Percentiles rank a stretch among this genome's conserved stretches.
Conservation (phyloP, 2,329 filamentous ascomycete species). For the Aciculosporium take region DNA sequence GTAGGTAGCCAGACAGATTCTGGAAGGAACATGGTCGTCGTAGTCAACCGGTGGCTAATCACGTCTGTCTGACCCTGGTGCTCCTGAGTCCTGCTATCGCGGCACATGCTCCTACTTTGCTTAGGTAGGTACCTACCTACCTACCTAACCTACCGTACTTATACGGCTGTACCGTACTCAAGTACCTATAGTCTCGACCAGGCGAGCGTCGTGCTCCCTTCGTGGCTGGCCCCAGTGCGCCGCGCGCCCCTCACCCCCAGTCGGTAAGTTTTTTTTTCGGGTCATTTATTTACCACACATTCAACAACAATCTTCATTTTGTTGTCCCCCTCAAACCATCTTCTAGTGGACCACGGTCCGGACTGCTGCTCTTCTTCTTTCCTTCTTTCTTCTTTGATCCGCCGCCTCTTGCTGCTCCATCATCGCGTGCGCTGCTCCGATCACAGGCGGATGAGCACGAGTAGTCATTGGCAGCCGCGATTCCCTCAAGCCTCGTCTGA, state of each 20-base stretch:
- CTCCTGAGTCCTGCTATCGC: background rate
- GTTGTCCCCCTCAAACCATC: conserved; percentile 1
- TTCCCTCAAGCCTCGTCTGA: conserved; percentile 4
- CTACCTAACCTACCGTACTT: too few relatives aligned
- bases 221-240: conserved; percentile 1
- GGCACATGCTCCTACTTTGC: too few relatives aligned
- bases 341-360: conserved; percentile 1
- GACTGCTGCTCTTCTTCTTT: conserved; percentile 7
- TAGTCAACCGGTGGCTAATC: background rate
- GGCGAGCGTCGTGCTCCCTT: background rate
- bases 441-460: conserved; percentile 3
- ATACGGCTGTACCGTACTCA: too few relatives aligned
- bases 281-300: conserved; percentile 1
- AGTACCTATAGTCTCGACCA: too few relatives aligned
- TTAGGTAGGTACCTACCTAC: too few relatives aligned
- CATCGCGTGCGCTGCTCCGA: conserved; percentile 5
- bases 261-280: conserved; percentile 2
- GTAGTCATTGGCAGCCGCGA: conserved; percentile 6
- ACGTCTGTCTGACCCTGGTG: background rate
- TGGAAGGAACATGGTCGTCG: too few relatives aligned
- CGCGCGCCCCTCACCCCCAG: background rate
- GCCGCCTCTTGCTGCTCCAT: conserved; percentile 6
- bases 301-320: background rate
- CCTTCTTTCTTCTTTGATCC: conserved; percentile 3
- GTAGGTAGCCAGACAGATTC: too few relatives aligned